These are phyloP conservation scores for Zygnema circumcarinatum DNA, from an alignment of 139 green algal species.

Conservation along the genomic window DNA sequence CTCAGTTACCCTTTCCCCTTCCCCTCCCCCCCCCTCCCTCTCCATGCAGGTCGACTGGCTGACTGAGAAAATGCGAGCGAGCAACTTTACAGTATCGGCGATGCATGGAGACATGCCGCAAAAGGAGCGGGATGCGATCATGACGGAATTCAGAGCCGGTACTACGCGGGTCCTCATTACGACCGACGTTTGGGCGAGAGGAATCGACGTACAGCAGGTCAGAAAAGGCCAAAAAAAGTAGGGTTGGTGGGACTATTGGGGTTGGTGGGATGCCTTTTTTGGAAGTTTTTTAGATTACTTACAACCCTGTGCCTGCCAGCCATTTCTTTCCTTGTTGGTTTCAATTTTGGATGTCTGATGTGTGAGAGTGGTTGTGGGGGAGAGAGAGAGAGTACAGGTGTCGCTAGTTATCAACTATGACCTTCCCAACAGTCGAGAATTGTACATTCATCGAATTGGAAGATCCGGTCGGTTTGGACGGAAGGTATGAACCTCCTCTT, in stretches of 20 bases:
- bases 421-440: constrained; percentile 95
- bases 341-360: no score
- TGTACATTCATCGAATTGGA: constrained; percentile 99
- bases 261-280: no score
- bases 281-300: no score
- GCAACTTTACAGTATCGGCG: constrained; percentile 96
- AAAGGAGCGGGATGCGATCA: constrained; percentile 98
- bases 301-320: no score
- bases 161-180: constrained; percentile 94
- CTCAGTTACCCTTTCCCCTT: no score
- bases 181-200: constrained; percentile 97
- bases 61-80: constrained; percentile 93
- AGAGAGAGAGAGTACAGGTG: constrained; percentile 71
- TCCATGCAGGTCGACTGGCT: constrained; percentile 93
- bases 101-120: constrained; percentile 99
- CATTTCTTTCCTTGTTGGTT: no score
- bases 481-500: constrained; percentile 75
- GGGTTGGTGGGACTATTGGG: background rate
- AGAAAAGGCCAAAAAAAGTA: constrained; percentile 25
- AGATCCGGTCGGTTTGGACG: constrained; percentile 82
- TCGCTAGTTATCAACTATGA: constrained; percentile 99
- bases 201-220: constrained; percentile 97
- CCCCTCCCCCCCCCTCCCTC: no score
- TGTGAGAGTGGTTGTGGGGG: background rate
- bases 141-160: constrained; percentile 92